Base-by-base conservation (phyloP, 1,139 yeast genomes). In the Kodamaea ohmeri region DNA sequence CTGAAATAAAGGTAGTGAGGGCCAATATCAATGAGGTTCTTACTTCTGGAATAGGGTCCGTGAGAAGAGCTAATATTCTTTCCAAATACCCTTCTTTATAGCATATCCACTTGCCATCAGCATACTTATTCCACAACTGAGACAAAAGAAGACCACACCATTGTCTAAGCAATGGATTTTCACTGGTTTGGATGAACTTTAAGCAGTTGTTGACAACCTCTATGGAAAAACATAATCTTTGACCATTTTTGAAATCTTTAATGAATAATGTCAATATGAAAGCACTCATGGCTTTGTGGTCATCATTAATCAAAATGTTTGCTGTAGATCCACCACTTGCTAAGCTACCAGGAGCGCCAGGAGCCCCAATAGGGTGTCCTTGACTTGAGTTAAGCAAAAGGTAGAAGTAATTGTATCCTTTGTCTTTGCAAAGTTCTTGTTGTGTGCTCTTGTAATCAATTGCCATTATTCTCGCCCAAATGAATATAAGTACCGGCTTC, bases 391-490 rank as follows among this genome's bases (percentile, higher is more conserved):
- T 53, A 46, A 92, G 65, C 52, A 92, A 87, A 45, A 82, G 78
- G 39, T 88, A 80, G 56, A 92, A 92, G 59, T 92, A 94, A 50
- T 82, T 80, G 60, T 81, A 92, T 0, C 97, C 97, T 52, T 83
- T 85, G 53, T 92, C 97, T 51, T 90, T 89, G 48, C 94, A 77
- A 31, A 92, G 71, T 54, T 92, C 99, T 47, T 84, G 89, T 56
- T 94, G 98, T 2, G 96, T 89, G 51, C 86, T 84, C 46, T 79
- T 77, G 55, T 84, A 83, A 59, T 92, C 97, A 16, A 92, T 95
- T 3, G 97, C 94, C 95, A 92, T 87, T 18, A 92, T 88, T 49
- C 98, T 71, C 0, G 97, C 96, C 99, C 99, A 92, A 41, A 92
- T 92, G 52, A 90, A 94, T 1, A 94, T 92, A 42, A 92, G 65